These are phyloP conservation scores for Phoma sp. DNA, from an alignment of 2,329 filamentous ascomycete species.

Conservation along the genomic window DNA sequence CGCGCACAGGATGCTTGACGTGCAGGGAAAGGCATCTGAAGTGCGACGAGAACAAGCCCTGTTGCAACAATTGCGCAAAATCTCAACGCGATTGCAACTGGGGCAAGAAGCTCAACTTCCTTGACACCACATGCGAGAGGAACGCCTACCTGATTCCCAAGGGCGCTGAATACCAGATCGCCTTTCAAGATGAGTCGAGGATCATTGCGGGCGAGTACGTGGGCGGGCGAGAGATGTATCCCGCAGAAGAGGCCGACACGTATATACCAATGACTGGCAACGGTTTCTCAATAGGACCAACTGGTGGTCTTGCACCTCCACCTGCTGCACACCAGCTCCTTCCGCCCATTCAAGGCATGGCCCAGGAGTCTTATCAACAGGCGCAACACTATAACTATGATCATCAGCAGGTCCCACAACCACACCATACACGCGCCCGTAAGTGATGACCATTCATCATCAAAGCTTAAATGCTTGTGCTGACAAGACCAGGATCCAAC, in stretches of 20 bases:
- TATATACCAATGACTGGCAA: slow-evolving; percentile 28
- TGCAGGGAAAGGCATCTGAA: slow-evolving; percentile 90
- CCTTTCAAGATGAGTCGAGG: slow-evolving; percentile 88
- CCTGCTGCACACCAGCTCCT: slow-evolving; percentile 57
- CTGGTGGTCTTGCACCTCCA: slow-evolving; percentile 32
- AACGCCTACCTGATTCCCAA: slow-evolving; percentile 61
- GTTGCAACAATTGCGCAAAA: slow-evolving; percentile 83
- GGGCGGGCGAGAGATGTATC: slow-evolving; percentile 78
- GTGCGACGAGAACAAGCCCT: slow-evolving; percentile 77
- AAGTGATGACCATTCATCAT: slow-evolving; percentile 11
- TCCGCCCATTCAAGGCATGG: slow-evolving; percentile 59
- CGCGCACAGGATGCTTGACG: slow-evolving; percentile 88
- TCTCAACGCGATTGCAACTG: slow-evolving; percentile 86
- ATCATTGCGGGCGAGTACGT: slow-evolving; percentile 90
- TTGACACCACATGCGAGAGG: slow-evolving; percentile 77
- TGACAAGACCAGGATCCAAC: slow-evolving; percentile 29
- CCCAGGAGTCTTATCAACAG: slow-evolving; percentile 57
- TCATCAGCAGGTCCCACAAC: slow-evolving; percentile 41
- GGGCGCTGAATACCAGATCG: slow-evolving; percentile 70
- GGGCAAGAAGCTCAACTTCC: slow-evolving; percentile 88
- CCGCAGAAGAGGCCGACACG: slow-evolving; percentile 53
- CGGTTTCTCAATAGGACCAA: slow-evolving; percentile 41
- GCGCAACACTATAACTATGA: slow-evolving; percentile 53
- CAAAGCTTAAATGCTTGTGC: neutral
- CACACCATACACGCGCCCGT: slow-evolving; percentile 33